Conservation (phyloP, 306 rosid species). For the Cicer cuneatum region DNA sequence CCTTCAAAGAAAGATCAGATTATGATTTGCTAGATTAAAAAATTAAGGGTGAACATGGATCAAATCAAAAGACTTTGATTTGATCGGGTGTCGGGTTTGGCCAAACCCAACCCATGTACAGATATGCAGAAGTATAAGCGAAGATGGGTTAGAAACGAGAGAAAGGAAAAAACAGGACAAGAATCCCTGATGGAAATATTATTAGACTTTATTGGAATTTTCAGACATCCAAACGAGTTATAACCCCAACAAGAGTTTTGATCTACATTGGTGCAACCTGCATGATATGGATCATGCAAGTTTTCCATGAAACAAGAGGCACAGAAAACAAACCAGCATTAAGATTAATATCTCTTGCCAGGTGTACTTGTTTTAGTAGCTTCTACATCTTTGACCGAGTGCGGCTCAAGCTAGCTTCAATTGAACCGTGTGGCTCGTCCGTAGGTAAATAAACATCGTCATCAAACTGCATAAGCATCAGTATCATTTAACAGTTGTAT, state of each 20-base stretch:
- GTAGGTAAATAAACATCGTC: constrained; percentile 94
- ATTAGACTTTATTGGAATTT: too few relatives aligned
- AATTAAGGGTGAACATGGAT: background rate
- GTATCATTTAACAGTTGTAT: constrained; percentile 15
- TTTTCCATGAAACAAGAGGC: too few relatives aligned
- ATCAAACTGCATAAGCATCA: constrained; percentile 65
- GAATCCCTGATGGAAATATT: background rate
- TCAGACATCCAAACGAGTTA: too few relatives aligned
- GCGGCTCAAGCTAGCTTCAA: constrained; percentile 86
- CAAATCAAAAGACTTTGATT: too few relatives aligned
- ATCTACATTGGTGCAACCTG: too few relatives aligned
- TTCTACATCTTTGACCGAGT: constrained; percentile 72
- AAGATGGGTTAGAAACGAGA: background rate
- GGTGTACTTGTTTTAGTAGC: background rate
- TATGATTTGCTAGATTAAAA: background rate
- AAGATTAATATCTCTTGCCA: too few relatives aligned
- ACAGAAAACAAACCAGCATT: too few relatives aligned
- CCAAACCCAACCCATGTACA: too few relatives aligned
- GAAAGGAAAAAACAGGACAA: too few relatives aligned
- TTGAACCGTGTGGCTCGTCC: constrained; percentile 93
- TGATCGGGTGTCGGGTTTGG: too few relatives aligned
- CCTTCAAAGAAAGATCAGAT: constrained; percentile 11
- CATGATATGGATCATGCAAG: too few relatives aligned
- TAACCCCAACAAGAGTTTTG: too few relatives aligned
- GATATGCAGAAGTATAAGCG: background rate